Evolutionary conservation across 208 protist genomes (phyloP), one percentile per base, ranked within the genome.

Genomic region (Wallacemonas sp.): DNA sequence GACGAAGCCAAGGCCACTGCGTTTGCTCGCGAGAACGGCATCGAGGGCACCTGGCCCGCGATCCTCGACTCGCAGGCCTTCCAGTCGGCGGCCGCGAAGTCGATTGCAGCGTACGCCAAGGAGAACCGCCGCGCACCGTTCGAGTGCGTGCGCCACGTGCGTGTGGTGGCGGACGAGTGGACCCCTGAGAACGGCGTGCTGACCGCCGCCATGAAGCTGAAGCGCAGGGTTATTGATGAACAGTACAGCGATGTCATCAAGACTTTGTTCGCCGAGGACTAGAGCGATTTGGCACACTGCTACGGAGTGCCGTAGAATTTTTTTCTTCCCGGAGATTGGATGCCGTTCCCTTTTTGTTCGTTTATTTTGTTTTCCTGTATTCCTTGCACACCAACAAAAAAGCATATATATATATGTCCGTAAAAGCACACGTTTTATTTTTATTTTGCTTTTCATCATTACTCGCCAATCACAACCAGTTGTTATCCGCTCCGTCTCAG

Each of bases 191-290:
- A 94, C 67, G 79, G 77, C 25, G 50, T 91, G 1, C 49, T 94
- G 22, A 94, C 91, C 5, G 88, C 91, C 3, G 80, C 91, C 12
- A 72, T 87, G 72, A 95, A 95, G 74, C 67, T 97, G 39, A 88
- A 90, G 68, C 79, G 89, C 20, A 67, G 70, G 36, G 62, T 74
- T 2, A 90, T 97, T 61, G 79, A 89, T 11, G 65, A 62, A 20
- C 46, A 72, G 16, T 95, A 95, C 73, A 79, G 70, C n/a, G 55
- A 76, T 11, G 55, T 72, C 3, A 97, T 97, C 57, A 44, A 55
- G 14, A 57, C 82, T 23, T 57, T 95, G 11, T 97, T 95, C 61
- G 52, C 38, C 3, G 79, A 89, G 16, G 75, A 86, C 52, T 48
- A 67, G 25, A 67, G 55, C 7, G 10, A 0, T 41, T 14, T 41